A percentile compares a stretch with the other conserved stretches of the same genome.
These are phyloP conservation scores for Aspergillus sclerotialis DNA, from an alignment of 2,329 filamentous ascomycete genomes.

Conservation along the genomic window DNA sequence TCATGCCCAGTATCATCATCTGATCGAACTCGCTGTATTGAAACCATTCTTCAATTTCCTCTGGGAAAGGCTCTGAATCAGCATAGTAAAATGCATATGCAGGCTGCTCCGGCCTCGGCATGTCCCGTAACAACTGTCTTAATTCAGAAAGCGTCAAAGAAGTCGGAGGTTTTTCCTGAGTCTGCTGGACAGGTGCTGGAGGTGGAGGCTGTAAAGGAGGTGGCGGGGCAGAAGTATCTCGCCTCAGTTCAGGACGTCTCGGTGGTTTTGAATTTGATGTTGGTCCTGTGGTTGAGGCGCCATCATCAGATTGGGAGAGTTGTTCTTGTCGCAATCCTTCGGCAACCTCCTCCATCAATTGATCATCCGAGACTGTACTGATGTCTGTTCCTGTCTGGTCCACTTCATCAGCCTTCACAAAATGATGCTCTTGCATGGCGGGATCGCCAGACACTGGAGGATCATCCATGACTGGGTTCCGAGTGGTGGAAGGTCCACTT, in stretches of 20 bases:
- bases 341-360: constrained; percentile 35
- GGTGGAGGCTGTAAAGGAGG: constrained; percentile 41
- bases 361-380: constrained; percentile 36
- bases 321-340: constrained; percentile 32
- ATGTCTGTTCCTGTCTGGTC: constrained; percentile 43
- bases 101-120: constrained; percentile 60
- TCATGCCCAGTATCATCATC: constrained; percentile 67
- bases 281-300: constrained; percentile 6
- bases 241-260: constrained; percentile 30
- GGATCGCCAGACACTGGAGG: constrained; percentile 13
- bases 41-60: constrained; percentile 98
- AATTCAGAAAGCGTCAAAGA: constrained; percentile 71
- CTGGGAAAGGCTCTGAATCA: constrained; percentile 66
- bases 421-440: constrained; percentile 28
- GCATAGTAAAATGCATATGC: constrained; percentile 82
- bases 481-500: neutral
- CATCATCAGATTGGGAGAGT: constrained; percentile 11
- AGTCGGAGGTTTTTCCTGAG: constrained; percentile 45
- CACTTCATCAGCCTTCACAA: constrained; percentile 45
- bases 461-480: constrained; percentile 22
- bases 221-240: constrained; percentile 32
- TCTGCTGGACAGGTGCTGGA: constrained; percentile 37
- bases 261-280: constrained; percentile 11
- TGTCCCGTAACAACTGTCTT: constrained; percentile 64
- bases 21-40: constrained; percentile 83